Conservation (phyloP, 2,329 filamentous ascomycete genomes). For the Acarospora socialis region DNA sequence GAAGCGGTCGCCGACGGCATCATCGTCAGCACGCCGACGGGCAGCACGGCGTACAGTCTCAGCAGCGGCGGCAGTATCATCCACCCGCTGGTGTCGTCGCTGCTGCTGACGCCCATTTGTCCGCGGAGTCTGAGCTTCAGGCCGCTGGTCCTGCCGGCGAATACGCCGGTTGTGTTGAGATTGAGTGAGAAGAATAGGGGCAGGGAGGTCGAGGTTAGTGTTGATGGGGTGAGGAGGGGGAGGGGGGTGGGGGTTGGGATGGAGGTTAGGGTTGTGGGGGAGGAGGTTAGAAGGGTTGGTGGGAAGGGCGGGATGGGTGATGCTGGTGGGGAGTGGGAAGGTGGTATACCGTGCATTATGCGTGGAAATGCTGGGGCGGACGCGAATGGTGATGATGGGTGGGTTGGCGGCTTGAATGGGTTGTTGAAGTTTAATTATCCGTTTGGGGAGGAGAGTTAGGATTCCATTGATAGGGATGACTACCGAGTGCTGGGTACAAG, state of each 20-base stretch:
- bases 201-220: conserved; percentile 62
- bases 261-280: conserved; percentile 80
- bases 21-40: conserved; percentile 84
- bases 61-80: conserved; percentile 86
- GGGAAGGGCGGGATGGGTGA: conserved; percentile 16
- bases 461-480: too few species aligned
- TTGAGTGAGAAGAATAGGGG: conserved; percentile 70
- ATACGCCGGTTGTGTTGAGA: conserved; percentile 68
- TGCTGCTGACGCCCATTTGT: conserved; percentile 88
- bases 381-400: conserved; percentile 60
- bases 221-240: conserved; percentile 56
- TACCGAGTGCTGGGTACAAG: too few species aligned
- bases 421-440: conserved; percentile 95
- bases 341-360: conserved; percentile 87
- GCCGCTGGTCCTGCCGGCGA: conserved; percentile 74
- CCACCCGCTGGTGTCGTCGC: conserved; percentile 76
- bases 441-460: conserved; percentile 52
- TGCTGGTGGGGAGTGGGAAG: conserved; percentile 41
- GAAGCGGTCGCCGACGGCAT: conserved; percentile 93
- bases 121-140: conserved; percentile 84
- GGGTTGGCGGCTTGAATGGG: conserved; percentile 89
- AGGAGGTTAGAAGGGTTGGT: conserved; percentile 49
- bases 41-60: conserved; percentile 90
- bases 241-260: conserved; percentile 57
- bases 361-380: conserved; percentile 38